A percentile compares a stretch with the other conserved stretches of the same genome.
phyloP scores from a whole-genome alignment of 2,329 filamentous ascomycete genomes.

The Phoma sp. region DNA sequence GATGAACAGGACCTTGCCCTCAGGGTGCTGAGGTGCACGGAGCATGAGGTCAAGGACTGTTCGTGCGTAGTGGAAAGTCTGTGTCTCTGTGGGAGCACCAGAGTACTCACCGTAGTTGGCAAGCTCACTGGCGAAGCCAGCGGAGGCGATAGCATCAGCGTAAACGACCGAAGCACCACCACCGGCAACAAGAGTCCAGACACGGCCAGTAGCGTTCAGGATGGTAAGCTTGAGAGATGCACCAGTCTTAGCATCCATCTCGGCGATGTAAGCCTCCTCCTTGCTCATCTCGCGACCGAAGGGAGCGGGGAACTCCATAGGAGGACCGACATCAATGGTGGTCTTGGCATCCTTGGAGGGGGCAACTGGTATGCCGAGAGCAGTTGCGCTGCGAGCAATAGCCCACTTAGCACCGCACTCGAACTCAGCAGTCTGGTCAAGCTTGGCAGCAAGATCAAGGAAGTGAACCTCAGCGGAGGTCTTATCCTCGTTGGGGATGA shows the following conservation, averaged over 20 bases:
- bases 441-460: constrained; percentile 96
- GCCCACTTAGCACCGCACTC: constrained; percentile 99
- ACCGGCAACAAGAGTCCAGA: constrained; percentile 98
- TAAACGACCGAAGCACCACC: constrained; percentile 99
- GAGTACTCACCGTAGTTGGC: constrained; percentile 99
- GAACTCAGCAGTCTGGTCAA: constrained; percentile 98
- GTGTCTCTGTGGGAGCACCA: constrained; percentile 95
- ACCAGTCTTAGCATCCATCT: constrained; percentile 98
- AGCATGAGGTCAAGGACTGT: constrained; percentile 98
- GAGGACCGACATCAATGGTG: constrained; percentile 93
- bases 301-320: constrained; percentile 98
- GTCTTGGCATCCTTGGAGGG: constrained; percentile 71
- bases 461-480: constrained; percentile 97
- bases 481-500: constrained; percentile 90
- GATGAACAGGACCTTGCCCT: constrained; percentile 99
- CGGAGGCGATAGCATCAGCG: constrained; percentile 95
- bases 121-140: constrained; percentile 92
- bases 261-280: constrained; percentile 98
- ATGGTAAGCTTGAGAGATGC: constrained; percentile 98
- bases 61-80: constrained; percentile 98
- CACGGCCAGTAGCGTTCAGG: constrained; percentile 85
- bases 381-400: constrained; percentile 86
- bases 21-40: constrained; percentile 78
- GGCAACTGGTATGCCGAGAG: constrained; percentile 79
- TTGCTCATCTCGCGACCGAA: constrained; percentile 98